Conservation (phyloP, 768 basidiomycete genomes). For the Serendipita sp. region DNA sequence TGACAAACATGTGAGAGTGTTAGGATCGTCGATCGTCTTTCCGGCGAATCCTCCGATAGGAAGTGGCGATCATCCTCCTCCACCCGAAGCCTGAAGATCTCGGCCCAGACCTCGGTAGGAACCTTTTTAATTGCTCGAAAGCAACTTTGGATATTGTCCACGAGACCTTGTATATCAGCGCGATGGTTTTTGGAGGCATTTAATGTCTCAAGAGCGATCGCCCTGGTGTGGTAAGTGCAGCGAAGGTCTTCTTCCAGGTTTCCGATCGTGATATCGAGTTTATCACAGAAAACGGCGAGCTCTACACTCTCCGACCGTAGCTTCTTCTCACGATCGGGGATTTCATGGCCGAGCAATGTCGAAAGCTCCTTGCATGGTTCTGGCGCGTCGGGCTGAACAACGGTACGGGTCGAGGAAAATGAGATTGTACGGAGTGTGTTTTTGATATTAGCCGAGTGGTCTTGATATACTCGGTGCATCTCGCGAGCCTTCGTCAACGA, state of each 20-base stretch:
- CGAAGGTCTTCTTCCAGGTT: neutral
- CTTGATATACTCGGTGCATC: neutral
- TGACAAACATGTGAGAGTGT: neutral
- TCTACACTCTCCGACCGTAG: neutral
- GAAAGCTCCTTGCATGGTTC: neutral
- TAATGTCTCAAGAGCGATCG: neutral
- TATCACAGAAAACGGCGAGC: neutral
- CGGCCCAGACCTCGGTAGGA: neutral
- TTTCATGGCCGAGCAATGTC: neutral
- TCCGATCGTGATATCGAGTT: neutral
- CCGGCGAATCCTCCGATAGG: neutral
- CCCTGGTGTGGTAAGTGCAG: neutral
- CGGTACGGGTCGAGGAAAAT: neutral
- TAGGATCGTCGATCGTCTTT: neutral
- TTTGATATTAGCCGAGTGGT: neutral
- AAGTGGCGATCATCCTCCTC: neutral
- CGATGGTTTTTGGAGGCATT: neutral
- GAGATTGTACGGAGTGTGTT: neutral
- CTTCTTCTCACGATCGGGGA: neutral
- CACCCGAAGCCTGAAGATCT: neutral
- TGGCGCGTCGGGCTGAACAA: neutral
- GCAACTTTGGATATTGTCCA: conserved; percentile 1
- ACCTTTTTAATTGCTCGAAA: neutral
- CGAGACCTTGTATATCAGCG: neutral
- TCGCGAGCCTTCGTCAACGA: neutral